Conservation (phyloP, 1,284 basidiomycete genomes). For the Irpex sp. region DNA sequence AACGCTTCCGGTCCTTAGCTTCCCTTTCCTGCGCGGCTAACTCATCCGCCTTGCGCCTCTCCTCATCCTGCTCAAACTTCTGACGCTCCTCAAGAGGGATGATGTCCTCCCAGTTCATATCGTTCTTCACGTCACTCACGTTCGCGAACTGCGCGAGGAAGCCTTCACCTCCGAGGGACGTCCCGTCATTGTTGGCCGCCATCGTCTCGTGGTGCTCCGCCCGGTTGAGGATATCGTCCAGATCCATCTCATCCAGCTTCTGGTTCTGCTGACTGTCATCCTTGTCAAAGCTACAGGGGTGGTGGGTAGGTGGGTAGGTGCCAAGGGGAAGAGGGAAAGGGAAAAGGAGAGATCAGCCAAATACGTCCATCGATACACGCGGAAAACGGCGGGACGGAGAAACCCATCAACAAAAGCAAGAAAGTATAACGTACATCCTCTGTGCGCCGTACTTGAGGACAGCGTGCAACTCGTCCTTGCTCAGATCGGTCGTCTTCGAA, state of each 20-base stretch:
- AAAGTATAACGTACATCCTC: conserved; percentile 68
- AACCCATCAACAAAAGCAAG: conserved; percentile 11
- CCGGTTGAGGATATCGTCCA: conserved; percentile 96
- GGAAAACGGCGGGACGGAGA: conserved; percentile 8
- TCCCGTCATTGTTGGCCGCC: conserved; percentile 71
- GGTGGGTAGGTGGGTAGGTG: not conserved
- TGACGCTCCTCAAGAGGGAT: conserved; percentile 93
- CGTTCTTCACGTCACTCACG: conserved; percentile 97
- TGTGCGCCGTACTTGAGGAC: conserved; percentile 99
- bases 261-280: conserved; percentile 90
- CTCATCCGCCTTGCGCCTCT: conserved; percentile 68
- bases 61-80: conserved; percentile 83
- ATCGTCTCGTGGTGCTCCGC: conserved; percentile 98
- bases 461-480: conserved; percentile 97
- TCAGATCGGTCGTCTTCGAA: conserved; percentile 83
- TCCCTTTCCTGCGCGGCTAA: conserved; percentile 49
- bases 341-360: conserved; percentile 8
- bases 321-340: not conserved
- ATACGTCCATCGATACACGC: conserved; percentile 7
- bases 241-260: conserved; percentile 98
- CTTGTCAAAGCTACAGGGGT: conserved; percentile 80
- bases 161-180: conserved; percentile 93
- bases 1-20: conserved; percentile 74
- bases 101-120: conserved; percentile 99
- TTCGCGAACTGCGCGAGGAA: conserved; percentile 96